Percentiles rank a stretch among this genome's conserved stretches.
Evolutionary conservation across 768 basidiomycete species (phyloP).

Genomic region (Rhizopogon vulgaris): DNA sequence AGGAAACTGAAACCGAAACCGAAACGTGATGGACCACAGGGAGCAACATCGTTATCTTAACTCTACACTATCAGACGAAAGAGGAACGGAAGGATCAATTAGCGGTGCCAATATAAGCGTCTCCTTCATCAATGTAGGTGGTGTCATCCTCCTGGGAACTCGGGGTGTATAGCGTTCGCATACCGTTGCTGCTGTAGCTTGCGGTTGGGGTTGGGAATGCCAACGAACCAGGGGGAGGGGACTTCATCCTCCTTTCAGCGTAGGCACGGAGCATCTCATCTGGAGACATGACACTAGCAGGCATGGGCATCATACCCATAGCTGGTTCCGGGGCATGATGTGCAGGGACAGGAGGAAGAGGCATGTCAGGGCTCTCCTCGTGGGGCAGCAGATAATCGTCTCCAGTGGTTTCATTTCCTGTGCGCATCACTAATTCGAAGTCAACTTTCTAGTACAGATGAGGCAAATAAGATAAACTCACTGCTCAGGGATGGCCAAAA

Average conservation of each 20-base stretch:
- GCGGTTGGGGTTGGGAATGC: conserved; percentile 22
- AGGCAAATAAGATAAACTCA: conserved; percentile 28
- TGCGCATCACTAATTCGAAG: conserved; percentile 61
- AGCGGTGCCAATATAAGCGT: conserved; percentile 15
- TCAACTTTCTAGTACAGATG: conserved; percentile 4
- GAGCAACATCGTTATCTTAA: neutral
- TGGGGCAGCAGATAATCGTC: conserved; percentile 43
- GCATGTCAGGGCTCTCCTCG: conserved; percentile 17
- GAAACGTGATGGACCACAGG: neutral
- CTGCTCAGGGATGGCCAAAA: conserved; percentile 65
- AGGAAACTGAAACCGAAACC: neutral
- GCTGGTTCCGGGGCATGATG: conserved; percentile 29
- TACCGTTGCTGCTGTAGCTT: conserved; percentile 18
- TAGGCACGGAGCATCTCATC: conserved; percentile 78
- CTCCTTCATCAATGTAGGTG: conserved; percentile 19
- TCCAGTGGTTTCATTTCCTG: conserved; percentile 30
- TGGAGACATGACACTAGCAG: conserved; percentile 45
- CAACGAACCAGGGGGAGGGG: conserved; percentile 27
- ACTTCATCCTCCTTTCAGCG: conserved; percentile 39
- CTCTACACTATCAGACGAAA: conserved; percentile 1
- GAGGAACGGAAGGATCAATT: conserved; percentile 6
- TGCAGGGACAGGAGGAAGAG: conserved; percentile 28
- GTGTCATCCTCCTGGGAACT: conserved; percentile 16
- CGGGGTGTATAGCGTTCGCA: conserved; percentile 25
- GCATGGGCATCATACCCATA: conserved; percentile 34